Evolutionary conservation across 164 flowering plant species (phyloP), one percentile per base, ranked within the genome.

Genomic region (Pachysandra terminalis): DNA sequence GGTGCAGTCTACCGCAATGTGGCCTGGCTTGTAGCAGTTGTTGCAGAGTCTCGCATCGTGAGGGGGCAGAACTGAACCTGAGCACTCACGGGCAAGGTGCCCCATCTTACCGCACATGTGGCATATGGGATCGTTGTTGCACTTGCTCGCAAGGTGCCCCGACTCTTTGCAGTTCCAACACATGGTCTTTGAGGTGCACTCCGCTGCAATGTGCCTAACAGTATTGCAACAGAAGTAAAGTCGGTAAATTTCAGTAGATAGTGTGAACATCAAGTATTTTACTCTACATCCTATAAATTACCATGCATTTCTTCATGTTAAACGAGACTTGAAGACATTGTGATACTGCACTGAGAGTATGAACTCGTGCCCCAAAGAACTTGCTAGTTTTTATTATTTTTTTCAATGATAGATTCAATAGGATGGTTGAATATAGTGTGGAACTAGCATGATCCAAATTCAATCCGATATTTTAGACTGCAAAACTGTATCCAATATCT

Each of bases 11-110:
- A 64, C 75, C n/a, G 84, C 82, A 52, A 75, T 55, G 63, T 81
- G 84, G 25, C 82, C 84, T 66, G 63, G 71, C 66, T 77, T 79
- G 70, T 74, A 77, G 73, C 82, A 79, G 64, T 81, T 76, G 71
- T 76, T 81, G 76, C 84, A 79, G 28, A 77, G 75, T 66, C 80
- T 77, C 26, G 68, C 51, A 21, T 76, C 81, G 24, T 70, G 63
- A 19, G 82, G 52, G 0, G 81, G 78, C 3, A 71, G 65, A 17
- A 61, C 45, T 0, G 77, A 71, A 21, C 24, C 45, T 16, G 59
- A 53, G 64, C 84, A 63, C 0, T 68, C 60, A 52, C 66, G 66
- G 41, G 59, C 72, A 27, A 62, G 28, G 67, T 69, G 66, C 25
- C 72, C 72, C 22, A 41, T 24, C 27, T 61, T 62, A 25, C 72